Evolutionary conservation across 2,329 filamentous ascomycete genomes (phyloP).

Genomic region (Colletotrichum brevisporum): DNA sequence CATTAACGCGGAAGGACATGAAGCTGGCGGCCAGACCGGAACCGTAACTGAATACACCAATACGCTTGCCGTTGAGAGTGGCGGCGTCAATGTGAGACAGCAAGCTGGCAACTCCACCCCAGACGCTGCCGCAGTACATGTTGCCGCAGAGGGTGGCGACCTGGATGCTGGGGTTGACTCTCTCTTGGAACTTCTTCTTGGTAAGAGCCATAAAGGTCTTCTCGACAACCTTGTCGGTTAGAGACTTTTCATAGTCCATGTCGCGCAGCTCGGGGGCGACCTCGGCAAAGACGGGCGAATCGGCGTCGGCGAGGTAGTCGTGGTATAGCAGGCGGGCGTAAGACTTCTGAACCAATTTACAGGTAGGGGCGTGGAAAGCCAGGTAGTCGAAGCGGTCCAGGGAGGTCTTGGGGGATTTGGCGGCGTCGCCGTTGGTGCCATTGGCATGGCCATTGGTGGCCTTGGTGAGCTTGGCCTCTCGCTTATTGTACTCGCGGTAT

Average conservation of each 20-base stretch:
- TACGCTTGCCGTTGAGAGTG: constrained; percentile 77
- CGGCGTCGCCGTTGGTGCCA: constrained; percentile 43
- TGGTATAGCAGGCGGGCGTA: constrained; percentile 89
- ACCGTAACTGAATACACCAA: constrained; percentile 85
- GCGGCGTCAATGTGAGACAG: constrained; percentile 75
- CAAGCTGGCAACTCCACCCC: constrained; percentile 81
- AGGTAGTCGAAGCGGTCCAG: constrained; percentile 89
- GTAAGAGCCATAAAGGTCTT: constrained; percentile 88
- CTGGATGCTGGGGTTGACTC: constrained; percentile 80
- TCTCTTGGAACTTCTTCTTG: constrained; percentile 88
- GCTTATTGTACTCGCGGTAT: constrained; percentile 85
- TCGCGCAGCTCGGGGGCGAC: constrained; percentile 83
- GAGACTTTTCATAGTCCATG: constrained; percentile 83
- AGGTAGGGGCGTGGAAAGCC: constrained; percentile 86
- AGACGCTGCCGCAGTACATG: constrained; percentile 80
- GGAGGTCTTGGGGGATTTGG: constrained; percentile 67
- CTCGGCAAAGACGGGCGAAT: constrained; percentile 77
- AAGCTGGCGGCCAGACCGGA: constrained; percentile 81
- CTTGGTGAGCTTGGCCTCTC: constrained; percentile 75
- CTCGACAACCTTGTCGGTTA: constrained; percentile 86
- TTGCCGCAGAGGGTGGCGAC: constrained; percentile 83
- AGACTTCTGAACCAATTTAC: constrained; percentile 89
- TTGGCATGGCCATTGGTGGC: constrained; percentile 67
- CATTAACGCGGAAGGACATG: constrained; percentile 80
- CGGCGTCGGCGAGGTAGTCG: constrained; percentile 82